These are phyloP conservation scores for Saturnispora zaruensis DNA, from an alignment of 805 yeast species.

Conservation along the genomic window DNA sequence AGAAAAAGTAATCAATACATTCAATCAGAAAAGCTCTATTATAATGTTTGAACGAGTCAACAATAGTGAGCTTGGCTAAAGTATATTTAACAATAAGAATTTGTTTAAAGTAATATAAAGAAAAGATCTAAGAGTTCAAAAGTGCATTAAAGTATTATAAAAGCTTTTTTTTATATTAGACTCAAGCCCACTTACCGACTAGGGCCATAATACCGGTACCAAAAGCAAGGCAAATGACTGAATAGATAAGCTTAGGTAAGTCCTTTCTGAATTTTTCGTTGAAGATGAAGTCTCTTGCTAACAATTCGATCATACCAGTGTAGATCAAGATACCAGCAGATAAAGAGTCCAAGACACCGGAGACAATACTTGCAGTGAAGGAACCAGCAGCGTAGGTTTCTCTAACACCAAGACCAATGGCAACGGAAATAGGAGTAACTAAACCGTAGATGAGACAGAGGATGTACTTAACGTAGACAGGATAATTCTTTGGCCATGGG, in stretches of 20 bases:
- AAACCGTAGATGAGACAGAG: slow-evolving; percentile 46
- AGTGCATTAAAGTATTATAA: neutral
- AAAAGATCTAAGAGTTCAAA: neutral
- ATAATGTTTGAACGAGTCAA: too few species aligned
- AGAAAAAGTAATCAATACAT: too few species aligned
- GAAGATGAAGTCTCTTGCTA: slow-evolving; percentile 64
- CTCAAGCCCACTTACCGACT: slow-evolving; percentile 60
- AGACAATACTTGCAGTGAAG: slow-evolving; percentile 47
- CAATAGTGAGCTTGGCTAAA: too few species aligned
- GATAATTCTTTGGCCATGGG: slow-evolving; percentile 29
- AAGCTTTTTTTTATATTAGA: neutral
- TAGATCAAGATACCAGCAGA: slow-evolving; percentile 69
- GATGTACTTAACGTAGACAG: slow-evolving; percentile 29
- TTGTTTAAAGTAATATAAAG: too few species aligned
- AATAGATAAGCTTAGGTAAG: slow-evolving; percentile 36
- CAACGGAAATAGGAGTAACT: slow-evolving; percentile 64
- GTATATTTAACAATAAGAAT: too few species aligned
- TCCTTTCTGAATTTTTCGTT: slow-evolving; percentile 50
- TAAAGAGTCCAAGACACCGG: slow-evolving; percentile 62
- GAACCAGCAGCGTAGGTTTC: slow-evolving; percentile 46
- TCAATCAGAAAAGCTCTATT: too few species aligned
- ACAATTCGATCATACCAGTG: slow-evolving; percentile 63
- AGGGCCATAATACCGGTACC: slow-evolving; percentile 70
- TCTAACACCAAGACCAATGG: slow-evolving; percentile 69
- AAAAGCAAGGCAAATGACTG: slow-evolving; percentile 40